These are phyloP conservation scores for Eucalyptus tenuipes DNA, from an alignment of 345 rosid genomes.

Conservation along the genomic window DNA sequence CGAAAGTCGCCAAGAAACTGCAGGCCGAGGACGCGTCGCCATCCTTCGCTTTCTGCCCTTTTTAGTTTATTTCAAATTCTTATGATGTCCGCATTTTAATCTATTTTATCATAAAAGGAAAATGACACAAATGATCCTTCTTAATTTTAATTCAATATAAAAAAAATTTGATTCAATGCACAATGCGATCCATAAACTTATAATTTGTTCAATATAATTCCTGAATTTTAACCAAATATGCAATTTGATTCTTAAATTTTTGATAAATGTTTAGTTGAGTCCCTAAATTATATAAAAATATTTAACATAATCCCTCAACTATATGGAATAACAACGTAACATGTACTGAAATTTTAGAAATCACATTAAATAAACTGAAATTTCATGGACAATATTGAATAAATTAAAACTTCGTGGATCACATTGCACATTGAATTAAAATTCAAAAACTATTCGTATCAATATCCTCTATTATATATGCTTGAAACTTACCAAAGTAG, in stretches of 20 bases:
- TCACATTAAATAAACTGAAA: too few relatives aligned
- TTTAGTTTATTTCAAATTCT: neutral
- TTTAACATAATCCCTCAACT: too few relatives aligned
- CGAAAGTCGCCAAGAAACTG: neutral
- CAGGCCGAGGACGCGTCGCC: neutral
- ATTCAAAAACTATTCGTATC: accelerated
- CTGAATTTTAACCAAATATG: accelerated
- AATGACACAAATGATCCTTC: too few relatives aligned
- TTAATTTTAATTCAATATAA: too few relatives aligned
- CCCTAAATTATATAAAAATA: too few relatives aligned
- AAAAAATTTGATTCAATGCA: too few relatives aligned
- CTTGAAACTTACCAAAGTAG: neutral
- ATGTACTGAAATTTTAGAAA: too few relatives aligned
- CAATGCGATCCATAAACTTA: too few relatives aligned
- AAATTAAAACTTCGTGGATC: accelerated
- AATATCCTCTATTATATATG: neutral
- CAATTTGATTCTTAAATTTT: too few relatives aligned
- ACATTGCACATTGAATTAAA: accelerated
- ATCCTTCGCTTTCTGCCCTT: neutral
- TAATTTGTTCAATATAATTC: accelerated
- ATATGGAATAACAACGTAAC: too few relatives aligned
- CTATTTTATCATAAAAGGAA: neutral
- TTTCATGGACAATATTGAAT: too few relatives aligned
- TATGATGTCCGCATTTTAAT: neutral
- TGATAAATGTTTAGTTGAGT: too few relatives aligned